Percentiles rank a stretch among this genome's conserved stretches.
These are phyloP conservation scores for Bipolaris victoriae DNA, from an alignment of 2,329 filamentous ascomycete genomes.

Conservation along the genomic window DNA sequence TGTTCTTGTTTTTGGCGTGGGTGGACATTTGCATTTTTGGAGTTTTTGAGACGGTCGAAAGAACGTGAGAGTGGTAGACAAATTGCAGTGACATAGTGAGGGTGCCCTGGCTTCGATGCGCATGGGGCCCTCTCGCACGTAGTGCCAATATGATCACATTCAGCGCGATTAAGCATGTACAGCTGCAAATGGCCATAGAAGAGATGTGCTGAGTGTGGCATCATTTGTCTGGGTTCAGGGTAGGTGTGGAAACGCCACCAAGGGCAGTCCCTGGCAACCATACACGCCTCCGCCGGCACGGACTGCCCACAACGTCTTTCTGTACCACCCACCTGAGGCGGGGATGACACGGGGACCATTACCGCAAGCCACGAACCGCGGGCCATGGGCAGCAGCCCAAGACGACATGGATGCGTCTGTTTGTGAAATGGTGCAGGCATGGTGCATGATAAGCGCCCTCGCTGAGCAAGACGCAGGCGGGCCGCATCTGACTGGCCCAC, in stretches of 20 bases:
- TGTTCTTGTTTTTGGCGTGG: slow-evolving; percentile 2
- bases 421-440: slow-evolving; percentile 16
- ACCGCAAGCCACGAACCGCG: slow-evolving; percentile 21
- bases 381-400: slow-evolving; percentile 19
- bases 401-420: slow-evolving; percentile 22
- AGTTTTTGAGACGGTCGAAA: slow-evolving; percentile 17
- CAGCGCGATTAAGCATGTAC: background rate
- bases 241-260: slow-evolving; percentile 17
- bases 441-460: slow-evolving; percentile 18
- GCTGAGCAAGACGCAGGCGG: slow-evolving; percentile 20
- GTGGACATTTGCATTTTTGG: slow-evolving; percentile 25
- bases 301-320: slow-evolving; percentile 31
- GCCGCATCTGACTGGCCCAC: slow-evolving; percentile 24
- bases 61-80: slow-evolving; percentile 17
- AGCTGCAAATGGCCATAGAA: background rate
- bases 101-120: slow-evolving; percentile 17
- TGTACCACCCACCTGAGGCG: slow-evolving; percentile 24
- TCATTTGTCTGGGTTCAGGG: background rate
- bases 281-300: slow-evolving; percentile 19
- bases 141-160: slow-evolving; percentile 14
- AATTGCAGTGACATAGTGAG: slow-evolving; percentile 15
- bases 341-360: slow-evolving; percentile 26
- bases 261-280: slow-evolving; percentile 15
- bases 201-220: background rate
- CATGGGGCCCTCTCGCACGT: slow-evolving; percentile 6